Percentiles rank a stretch among this genome's conserved stretches.
phyloP scores from a whole-genome alignment of 176 grass and related monocot genomes.

The Alopecurus myosuroides region DNA sequence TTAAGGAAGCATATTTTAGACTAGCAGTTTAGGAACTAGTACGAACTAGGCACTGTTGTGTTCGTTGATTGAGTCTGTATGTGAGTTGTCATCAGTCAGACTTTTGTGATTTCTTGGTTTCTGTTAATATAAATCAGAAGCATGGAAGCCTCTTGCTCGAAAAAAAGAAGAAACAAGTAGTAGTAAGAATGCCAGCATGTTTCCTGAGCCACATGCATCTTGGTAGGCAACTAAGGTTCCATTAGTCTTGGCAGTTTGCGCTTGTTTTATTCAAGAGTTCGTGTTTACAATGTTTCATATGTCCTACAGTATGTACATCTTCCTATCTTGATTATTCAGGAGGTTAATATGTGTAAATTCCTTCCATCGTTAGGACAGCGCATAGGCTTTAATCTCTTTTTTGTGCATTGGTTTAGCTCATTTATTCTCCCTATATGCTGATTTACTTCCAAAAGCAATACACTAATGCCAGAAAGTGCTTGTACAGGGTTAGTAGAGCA shows the following conservation, averaged over 20 bases:
- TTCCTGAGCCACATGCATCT: background rate
- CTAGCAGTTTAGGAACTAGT: background rate
- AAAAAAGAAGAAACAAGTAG: background rate
- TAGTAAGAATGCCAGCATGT: background rate
- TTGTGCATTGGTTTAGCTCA: background rate
- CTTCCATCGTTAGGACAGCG: background rate
- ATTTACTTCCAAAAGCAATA: background rate
- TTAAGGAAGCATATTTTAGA: background rate
- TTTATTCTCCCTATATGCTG: background rate
- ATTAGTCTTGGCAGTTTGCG: slow-evolving; percentile 1
- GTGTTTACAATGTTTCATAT: background rate
- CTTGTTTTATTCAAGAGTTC: background rate
- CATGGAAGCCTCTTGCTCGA: background rate
- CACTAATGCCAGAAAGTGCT: background rate
- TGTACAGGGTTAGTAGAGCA: slow-evolving; percentile 55
- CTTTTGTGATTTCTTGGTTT: background rate
- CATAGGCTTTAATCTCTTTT: background rate
- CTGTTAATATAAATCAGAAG: background rate
- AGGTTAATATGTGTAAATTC: background rate
- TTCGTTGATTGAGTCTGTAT: background rate
- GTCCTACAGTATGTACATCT: background rate
- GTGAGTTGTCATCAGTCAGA: background rate
- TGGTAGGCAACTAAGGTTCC: background rate
- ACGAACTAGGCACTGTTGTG: background rate
- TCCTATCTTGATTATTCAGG: background rate